Evolutionary conservation across 2,329 filamentous ascomycete species (phyloP).

Genomic region (Arthroderma sp.): DNA sequence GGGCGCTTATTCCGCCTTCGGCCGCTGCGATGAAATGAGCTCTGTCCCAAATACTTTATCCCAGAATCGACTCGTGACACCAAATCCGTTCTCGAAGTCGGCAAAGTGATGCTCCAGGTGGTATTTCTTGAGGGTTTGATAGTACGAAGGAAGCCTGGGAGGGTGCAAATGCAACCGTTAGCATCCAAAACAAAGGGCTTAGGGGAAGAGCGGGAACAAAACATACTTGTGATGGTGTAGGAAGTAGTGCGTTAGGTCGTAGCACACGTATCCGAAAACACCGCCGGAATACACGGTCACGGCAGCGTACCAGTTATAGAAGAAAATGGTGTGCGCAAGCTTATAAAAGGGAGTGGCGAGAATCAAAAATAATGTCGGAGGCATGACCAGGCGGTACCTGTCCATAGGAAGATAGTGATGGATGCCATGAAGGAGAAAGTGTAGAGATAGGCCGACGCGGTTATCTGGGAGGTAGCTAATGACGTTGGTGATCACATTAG

Average conservation of each 20-base stretch:
- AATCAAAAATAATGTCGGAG: constrained; percentile 69
- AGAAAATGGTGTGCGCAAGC: constrained; percentile 70
- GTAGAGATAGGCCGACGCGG: constrained; percentile 66
- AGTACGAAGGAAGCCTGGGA: constrained; percentile 64
- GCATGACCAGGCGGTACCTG: constrained; percentile 93
- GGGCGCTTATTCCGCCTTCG: constrained; percentile 22
- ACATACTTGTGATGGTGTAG: constrained; percentile 78
- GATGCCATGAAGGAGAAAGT: constrained; percentile 91
- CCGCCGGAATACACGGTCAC: constrained; percentile 73
- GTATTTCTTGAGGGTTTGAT: constrained; percentile 89
- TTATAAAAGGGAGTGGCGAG: constrained; percentile 88
- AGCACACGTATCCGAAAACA: constrained; percentile 89
- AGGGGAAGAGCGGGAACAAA: background rate
- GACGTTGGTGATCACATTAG: background rate
- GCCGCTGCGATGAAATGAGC: constrained; percentile 36
- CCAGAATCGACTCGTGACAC: constrained; percentile 94
- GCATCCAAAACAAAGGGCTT: background rate
- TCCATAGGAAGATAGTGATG: constrained; percentile 99
- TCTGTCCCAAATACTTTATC: constrained; percentile 85
- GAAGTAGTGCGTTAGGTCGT: constrained; percentile 98
- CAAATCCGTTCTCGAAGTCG: constrained; percentile 94
- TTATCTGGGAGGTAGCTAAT: constrained; percentile 78
- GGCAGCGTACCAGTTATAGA: constrained; percentile 71
- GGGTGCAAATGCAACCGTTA: constrained; percentile 9
- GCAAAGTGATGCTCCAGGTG: constrained; percentile 96